These are phyloP conservation scores for Sugiyamaella valdiviana DNA, from an alignment of 805 yeast genomes.

Conservation along the genomic window DNA sequence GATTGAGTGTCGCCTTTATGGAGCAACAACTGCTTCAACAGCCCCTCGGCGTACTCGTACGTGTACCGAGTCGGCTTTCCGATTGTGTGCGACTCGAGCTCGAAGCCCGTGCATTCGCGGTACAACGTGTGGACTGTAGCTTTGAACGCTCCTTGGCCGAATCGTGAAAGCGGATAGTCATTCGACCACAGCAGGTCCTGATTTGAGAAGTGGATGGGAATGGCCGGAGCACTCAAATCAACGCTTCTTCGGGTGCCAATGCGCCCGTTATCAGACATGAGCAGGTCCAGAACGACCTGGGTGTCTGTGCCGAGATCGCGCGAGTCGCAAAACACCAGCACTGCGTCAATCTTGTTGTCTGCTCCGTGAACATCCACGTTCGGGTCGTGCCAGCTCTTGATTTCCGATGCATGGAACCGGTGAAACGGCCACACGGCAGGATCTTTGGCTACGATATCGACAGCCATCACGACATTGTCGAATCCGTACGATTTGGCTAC, in stretches of 20 bases:
- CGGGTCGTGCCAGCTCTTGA: conserved; percentile 39
- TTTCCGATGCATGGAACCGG: conserved; percentile 42
- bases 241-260: conserved; percentile 52
- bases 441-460: conserved; percentile 56
- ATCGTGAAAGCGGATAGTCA: conserved; percentile 67
- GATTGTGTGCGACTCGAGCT: conserved; percentile 50
- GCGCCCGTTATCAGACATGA: conserved; percentile 56
- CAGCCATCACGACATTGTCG: conserved; percentile 61
- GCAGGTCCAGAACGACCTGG: conserved; percentile 67
- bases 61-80: conserved; percentile 81
- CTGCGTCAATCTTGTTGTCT: conserved; percentile 53
- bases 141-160: conserved; percentile 88
- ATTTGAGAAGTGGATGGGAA: conserved; percentile 75
- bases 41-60: conserved; percentile 76
- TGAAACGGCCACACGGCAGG: conserved; percentile 67
- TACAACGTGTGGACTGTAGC: conserved; percentile 57
- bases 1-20: neutral
- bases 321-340: conserved; percentile 82
- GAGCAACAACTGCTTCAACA: conserved; percentile 44
- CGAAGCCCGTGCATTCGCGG: conserved; percentile 45
- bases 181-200: conserved; percentile 86
- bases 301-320: conserved; percentile 81
- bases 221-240: conserved; percentile 38
- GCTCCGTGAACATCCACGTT: conserved; percentile 17
- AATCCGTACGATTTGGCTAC: conserved; percentile 80